Base-by-base conservation (phyloP, 1,284 basidiomycete genomes). In the Ustilago hordei region DNA sequence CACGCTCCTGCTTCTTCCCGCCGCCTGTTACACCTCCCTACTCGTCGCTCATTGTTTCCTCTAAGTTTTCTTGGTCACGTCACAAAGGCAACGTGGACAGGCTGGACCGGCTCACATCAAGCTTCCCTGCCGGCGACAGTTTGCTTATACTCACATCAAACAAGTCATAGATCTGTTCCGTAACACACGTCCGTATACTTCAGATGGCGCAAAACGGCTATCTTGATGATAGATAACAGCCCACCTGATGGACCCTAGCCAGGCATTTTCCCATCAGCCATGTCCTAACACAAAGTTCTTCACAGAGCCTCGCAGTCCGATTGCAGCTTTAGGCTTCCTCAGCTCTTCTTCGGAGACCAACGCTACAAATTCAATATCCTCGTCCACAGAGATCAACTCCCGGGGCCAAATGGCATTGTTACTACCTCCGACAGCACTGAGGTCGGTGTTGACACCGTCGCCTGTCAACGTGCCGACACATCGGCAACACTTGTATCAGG, bases 381-480 rank as follows among this genome's bases (percentile, higher is more conserved):
- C 38, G 38, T 39, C 38, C 38, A 11, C 38, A 39, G 38, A 39
- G 38, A 39, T 17, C 9, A 39, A 39, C 15, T 39, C 9, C 38
- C 38, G 4, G 4, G 48, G 31, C 31, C 34, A 34, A 12, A 54
- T 54, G 52, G 34, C 52, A 23, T 19, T 54, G n/a, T 34, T 54
- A 6, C 31, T 54, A 19, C 52, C 52, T 34, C 7, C 34, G 5
- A 31, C 52, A 7, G 32, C 34, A 36, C 35, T 17, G 0, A 35
- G n/a, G 32, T 17, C 38, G 54, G 54, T 34, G 54, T 28, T 50
- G 48, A 55, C 23, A 12, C 36, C 35, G 23, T 15, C 35, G 9
- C 38, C 54, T 15, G 38, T 55, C 54, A 41, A 34, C 23, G 41
- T 55, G 54, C 11, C 38, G 54, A 55, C 36, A 6, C 54, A 11